A percentile compares a stretch with the other conserved stretches of the same genome.
These are phyloP conservation scores for Sicyos edulis DNA, from an alignment of 306 rosid species.

Conservation along the genomic window DNA sequence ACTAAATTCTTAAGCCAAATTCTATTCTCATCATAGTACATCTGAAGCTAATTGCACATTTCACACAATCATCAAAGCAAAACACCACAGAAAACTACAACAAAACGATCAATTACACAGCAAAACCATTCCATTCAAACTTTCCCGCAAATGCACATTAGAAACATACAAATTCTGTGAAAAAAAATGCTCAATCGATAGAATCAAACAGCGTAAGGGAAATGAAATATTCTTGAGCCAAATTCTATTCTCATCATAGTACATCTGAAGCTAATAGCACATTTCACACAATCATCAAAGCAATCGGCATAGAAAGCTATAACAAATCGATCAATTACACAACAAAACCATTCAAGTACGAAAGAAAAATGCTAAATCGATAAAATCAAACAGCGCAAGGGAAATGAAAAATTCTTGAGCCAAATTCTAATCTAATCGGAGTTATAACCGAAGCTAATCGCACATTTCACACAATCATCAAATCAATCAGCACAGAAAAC, in stretches of 20 bases:
- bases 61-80: background rate
- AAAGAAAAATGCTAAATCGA: too few relatives aligned
- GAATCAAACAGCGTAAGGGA: too few relatives aligned
- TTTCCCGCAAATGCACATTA: too few relatives aligned
- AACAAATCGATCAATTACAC: background rate
- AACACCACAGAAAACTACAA: background rate
- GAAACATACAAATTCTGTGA: too few relatives aligned
- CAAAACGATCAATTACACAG: background rate
- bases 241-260: too few relatives aligned
- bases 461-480: background rate
- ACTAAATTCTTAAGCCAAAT: background rate
- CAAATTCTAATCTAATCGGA: too few relatives aligned
- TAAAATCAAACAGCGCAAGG: too few relatives aligned
- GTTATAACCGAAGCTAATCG: too few relatives aligned
- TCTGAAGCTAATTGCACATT: background rate
- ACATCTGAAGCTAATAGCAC: background rate
- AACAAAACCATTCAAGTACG: background rate
- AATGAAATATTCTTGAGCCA: background rate
- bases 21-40: too few relatives aligned
- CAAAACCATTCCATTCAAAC: too few relatives aligned
- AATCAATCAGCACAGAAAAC: background rate
- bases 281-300: background rate
- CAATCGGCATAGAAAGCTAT: background rate
- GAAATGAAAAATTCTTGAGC: too few relatives aligned
- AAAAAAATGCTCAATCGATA: too few relatives aligned